Base-by-base conservation (phyloP, 441 rosid species). In the Bocquillonia castaneifolia region DNA sequence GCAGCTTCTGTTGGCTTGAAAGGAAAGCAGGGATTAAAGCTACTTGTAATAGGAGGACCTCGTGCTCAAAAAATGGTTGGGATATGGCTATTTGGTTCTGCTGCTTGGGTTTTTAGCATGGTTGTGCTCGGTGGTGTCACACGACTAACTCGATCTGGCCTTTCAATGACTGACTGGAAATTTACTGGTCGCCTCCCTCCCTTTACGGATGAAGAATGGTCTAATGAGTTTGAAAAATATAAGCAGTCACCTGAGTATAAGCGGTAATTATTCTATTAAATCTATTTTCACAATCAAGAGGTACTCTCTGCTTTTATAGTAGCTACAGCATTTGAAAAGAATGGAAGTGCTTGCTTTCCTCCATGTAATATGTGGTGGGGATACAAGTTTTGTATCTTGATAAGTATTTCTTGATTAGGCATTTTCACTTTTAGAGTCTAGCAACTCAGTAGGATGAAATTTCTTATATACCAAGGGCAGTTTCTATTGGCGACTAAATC, bases 161-260 rank as follows among this genome's bases (percentile, higher is more conserved):
- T 93, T 66, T 91, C 99, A 3, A 91, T 93, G 96, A 91, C 97
- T 57, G 99, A 91, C 57, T 91, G 97, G 99, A 91, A 91, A 79
- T 91, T 93, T 74, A 52, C 91, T 0, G 96, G 97, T 17, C 69
- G 78, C 50, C 92, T 89, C 63, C 97, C 96, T 77, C 96, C 97
- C 70, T 70, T 89, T 12, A 81, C 97, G 14, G 86, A 85, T 47
- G 92, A 86, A 68, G 95, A 93, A 62, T 93, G 99, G 92, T 68
- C 37, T 63, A 70, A 72, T 71, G 99, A 93, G 83, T 91, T 91
- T 70, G 93, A 86, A 68, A 91, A 89, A 66, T 93, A 93, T 67
- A 85, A 81, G 83, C 89, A 83, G 34, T 89, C 97, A 0, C 96
- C 99, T 53, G 97, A 89, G 55, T 93, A 89, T 75, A 86, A 88